Percentiles rank a stretch among this genome's conserved stretches.
Evolutionary conservation across 148 eudicot genomes (phyloP).

Genomic region (Vaccinium macrocarpon): DNA sequence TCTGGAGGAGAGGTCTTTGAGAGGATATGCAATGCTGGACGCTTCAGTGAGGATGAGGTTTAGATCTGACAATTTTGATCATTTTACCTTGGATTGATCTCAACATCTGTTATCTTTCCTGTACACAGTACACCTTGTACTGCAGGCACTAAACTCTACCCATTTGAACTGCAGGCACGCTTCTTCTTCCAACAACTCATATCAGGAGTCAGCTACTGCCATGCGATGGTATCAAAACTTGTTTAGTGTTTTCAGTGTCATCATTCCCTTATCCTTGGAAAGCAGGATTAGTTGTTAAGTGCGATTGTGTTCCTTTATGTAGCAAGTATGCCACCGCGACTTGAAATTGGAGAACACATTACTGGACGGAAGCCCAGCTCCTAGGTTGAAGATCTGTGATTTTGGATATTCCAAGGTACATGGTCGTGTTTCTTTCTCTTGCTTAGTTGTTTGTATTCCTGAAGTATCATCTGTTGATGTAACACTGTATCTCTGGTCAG

Average conservation of each 20-base stretch:
- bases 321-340: conserved; percentile 73
- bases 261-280: neutral
- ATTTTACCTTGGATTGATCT: neutral
- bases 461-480: neutral
- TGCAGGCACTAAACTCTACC: neutral
- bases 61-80: conserved; percentile 1
- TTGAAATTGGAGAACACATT: conserved; percentile 59
- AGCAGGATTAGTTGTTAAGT: neutral
- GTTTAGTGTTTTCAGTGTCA: neutral
- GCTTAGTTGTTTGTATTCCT: neutral
- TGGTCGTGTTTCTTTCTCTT: neutral
- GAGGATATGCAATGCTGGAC: conserved; percentile 58
- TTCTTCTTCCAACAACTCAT: conserved; percentile 86
- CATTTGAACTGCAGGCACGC: conserved; percentile 53
- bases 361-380: conserved; percentile 58
- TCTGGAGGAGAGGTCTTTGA: conserved; percentile 88
- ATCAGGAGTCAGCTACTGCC: conserved; percentile 86
- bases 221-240: conserved; percentile 52
- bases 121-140: neutral
- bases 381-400: conserved; percentile 63
- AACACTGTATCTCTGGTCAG: neutral
- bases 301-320: conserved; percentile 16
- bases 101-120: neutral
- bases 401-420: conserved; percentile 72
- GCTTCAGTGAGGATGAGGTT: conserved; percentile 87